Evolutionary conservation across 306 rosid species (phyloP), one percentile per base, ranked within the genome.

Genomic region (Vicia villosa): DNA sequence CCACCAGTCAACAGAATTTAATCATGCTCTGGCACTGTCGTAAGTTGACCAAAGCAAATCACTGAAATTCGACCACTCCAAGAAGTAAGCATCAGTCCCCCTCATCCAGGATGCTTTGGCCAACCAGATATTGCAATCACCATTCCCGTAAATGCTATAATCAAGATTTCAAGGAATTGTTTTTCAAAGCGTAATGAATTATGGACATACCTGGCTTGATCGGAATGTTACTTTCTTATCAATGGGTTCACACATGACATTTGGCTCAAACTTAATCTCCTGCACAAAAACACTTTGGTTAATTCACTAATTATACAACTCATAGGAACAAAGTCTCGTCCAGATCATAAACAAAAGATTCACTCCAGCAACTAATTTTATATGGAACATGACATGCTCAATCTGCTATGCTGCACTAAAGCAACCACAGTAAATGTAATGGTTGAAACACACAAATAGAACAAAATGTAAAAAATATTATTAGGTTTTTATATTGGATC

Each of bases 241-340:
- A 30, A 92, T 86, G 50, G 88, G 89, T 74, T 92, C 98, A 45
- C 98, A 92, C 98, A 92, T 89, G 75, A 92, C 90, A 80, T 76
- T 77, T 21, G 98, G 98, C 67, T 92, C 96, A 77, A 86, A 92
- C 83, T 92, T 92, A 54, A 92, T 92, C 84, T 92, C 98, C 97
- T 92, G 85, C 41, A 81, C 38, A 49, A 20, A n/a, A 38, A 66
- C 8, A 26, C 66, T 41, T 45, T 52, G 9, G 63, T 26, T 70
- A 66, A 64, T 54, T 68, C 63, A 50, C 15, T 16, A 49, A 49
- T 36, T 5, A 13, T 37, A 45, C 41, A 19, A 42, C 20, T 42
- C 10, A 17, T 15, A 42, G 3, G 45, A 74, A 66, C 30, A 34
- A 62, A 55, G 38, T 19, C 30, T 24, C 30, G 3, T 34, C 26